Conservation (phyloP, 306 rosid genomes). For the Lathyrus sativus region DNA sequence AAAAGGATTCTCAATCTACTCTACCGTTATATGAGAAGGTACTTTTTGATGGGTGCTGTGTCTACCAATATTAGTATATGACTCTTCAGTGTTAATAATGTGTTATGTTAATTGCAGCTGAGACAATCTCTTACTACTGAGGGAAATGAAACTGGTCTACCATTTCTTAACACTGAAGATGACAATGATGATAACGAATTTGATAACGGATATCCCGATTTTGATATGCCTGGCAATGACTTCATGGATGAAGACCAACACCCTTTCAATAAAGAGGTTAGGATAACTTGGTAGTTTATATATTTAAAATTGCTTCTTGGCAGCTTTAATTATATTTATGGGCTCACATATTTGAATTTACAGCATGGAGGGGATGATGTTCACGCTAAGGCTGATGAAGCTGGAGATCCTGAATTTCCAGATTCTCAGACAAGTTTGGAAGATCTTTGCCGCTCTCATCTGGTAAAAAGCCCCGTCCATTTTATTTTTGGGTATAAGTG, state of each 20-base stretch:
- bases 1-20: slow-evolving; percentile 51
- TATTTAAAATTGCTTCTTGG: slow-evolving; percentile 10
- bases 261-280: slow-evolving; percentile 55
- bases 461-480: slow-evolving; percentile 56
- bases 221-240: slow-evolving; percentile 49
- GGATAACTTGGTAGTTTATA: slow-evolving; percentile 34
- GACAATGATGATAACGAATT: slow-evolving; percentile 55
- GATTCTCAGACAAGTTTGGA: slow-evolving; percentile 68
- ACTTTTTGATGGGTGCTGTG: slow-evolving; percentile 4
- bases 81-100: slow-evolving; percentile 19
- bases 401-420: slow-evolving; percentile 50
- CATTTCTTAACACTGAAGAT: slow-evolving; percentile 47
- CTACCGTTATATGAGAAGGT: slow-evolving; percentile 74
- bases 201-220: slow-evolving; percentile 55
- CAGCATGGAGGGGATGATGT: slow-evolving; percentile 59
- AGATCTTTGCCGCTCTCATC: slow-evolving; percentile 96
- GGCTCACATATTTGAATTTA: slow-evolving; percentile 34
- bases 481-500: neutral
- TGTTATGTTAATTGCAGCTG: slow-evolving; percentile 59
- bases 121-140: slow-evolving; percentile 67
- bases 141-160: slow-evolving; percentile 48
- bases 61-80: slow-evolving; percentile 3
- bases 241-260: slow-evolving; percentile 63
- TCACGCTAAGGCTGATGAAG: slow-evolving; percentile 52
- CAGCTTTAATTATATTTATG: slow-evolving; percentile 21